phyloP scores from a whole-genome alignment of 441 rosid genomes.

The Syzygium malaccense region DNA sequence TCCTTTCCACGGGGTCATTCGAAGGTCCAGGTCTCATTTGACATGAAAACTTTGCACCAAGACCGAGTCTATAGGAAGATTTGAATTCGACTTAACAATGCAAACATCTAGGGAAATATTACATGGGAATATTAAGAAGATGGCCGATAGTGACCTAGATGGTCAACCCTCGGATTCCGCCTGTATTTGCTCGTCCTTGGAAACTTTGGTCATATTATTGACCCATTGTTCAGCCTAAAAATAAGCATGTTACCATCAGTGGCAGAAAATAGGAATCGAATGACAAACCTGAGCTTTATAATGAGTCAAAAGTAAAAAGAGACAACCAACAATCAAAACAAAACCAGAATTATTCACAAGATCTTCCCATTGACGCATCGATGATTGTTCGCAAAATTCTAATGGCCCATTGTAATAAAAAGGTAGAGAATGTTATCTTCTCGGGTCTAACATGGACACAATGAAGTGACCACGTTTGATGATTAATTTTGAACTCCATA shows the following conservation, averaged over 20 bases:
- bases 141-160: too few relatives aligned
- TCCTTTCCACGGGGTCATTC: background rate
- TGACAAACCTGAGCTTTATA: background rate
- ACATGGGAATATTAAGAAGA: background rate
- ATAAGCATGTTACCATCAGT: too few relatives aligned
- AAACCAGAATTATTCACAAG: background rate
- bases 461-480: background rate
- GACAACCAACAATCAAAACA: background rate
- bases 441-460: background rate
- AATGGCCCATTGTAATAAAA: background rate
- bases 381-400: background rate
- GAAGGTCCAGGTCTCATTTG: background rate
- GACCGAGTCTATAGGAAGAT: conserved; percentile 48
- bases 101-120: background rate
- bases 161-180: conserved; percentile 21
- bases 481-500: background rate
- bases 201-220: background rate
- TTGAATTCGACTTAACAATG: background rate
- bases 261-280: background rate
- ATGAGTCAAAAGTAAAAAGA: background rate
- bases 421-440: fast-evolving
- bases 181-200: too few relatives aligned
- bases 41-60: conserved; percentile 42
- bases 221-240: conserved; percentile 77
- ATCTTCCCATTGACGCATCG: background rate